phyloP scores from a whole-genome alignment of 441 rosid genomes.

The Populus tomentosa region DNA sequence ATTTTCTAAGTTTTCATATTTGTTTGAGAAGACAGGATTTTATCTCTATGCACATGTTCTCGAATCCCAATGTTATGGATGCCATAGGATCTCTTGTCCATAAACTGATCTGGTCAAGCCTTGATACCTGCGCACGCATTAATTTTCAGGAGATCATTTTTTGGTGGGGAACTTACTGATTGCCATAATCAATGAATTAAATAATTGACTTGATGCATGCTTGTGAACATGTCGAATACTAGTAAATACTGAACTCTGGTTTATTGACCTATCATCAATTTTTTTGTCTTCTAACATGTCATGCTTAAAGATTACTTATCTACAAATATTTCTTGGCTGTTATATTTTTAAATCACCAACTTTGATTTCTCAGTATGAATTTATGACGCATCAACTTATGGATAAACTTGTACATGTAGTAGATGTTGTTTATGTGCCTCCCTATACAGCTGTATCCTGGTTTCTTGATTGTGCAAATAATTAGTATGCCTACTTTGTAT shows the following conservation, averaged over 20 bases:
- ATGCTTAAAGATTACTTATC: slow-evolving; percentile 3
- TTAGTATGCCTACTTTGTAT: neutral
- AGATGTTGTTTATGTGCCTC: neutral
- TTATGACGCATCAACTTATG: neutral
- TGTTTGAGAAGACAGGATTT: neutral
- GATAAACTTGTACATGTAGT: neutral
- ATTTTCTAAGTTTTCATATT: neutral
- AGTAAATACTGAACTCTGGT: neutral
- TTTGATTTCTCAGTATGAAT: neutral
- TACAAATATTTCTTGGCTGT: neutral
- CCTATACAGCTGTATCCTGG: neutral
- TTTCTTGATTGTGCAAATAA: neutral
- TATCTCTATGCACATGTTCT: neutral
- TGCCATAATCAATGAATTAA: neutral
- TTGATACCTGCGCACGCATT: neutral
- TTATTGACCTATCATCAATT: neutral
- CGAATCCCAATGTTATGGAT: neutral
- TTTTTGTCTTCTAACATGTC: neutral
- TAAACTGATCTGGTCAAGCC: neutral
- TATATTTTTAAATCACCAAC: neutral
- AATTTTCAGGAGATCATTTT: neutral
- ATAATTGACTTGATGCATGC: neutral
- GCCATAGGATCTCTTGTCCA: neutral
- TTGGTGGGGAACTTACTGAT: neutral
- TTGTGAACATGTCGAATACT: neutral